Conservation (phyloP, 2,329 filamentous ascomycete genomes). For the Cercospora sesami region DNA sequence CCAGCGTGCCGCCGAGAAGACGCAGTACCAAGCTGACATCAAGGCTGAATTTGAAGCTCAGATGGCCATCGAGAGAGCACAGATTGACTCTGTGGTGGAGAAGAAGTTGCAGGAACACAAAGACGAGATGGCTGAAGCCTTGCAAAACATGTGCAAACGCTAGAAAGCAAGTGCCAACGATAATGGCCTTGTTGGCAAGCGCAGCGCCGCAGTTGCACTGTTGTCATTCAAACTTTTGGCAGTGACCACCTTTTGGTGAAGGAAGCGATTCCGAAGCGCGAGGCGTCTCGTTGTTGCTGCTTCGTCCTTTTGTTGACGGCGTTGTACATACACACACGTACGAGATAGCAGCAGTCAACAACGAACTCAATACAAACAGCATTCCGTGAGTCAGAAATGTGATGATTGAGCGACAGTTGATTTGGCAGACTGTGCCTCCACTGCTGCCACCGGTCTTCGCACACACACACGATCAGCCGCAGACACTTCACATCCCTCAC, state of each 20-base stretch:
- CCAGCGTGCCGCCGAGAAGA: not conserved
- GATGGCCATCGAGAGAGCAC: not conserved
- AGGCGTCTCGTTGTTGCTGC: not conserved
- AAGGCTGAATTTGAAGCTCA: not conserved
- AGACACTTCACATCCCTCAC: not conserved
- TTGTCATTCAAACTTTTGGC: not conserved
- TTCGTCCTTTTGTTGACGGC: not conserved
- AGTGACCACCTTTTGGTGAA: not conserved
- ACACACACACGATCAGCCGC: not conserved
- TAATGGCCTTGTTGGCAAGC: not conserved
- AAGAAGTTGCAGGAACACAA: not conserved
- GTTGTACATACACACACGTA: not conserved
- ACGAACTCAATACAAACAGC: not conserved
- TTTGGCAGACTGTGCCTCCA: too few species aligned
- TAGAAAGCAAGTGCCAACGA: not conserved
- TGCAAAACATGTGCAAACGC: not conserved
- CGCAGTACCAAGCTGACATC: not conserved
- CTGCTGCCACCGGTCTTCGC: not conserved
- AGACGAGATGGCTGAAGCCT: not conserved
- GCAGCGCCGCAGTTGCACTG: not conserved
- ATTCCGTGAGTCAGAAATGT: not conserved
- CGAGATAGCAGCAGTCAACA: not conserved
- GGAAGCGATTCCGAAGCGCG: not conserved
- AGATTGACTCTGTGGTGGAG: not conserved
- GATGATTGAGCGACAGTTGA: too few species aligned